phyloP scores from a whole-genome alignment of 2,329 filamentous ascomycete species.

The Aspergillus candidus region DNA sequence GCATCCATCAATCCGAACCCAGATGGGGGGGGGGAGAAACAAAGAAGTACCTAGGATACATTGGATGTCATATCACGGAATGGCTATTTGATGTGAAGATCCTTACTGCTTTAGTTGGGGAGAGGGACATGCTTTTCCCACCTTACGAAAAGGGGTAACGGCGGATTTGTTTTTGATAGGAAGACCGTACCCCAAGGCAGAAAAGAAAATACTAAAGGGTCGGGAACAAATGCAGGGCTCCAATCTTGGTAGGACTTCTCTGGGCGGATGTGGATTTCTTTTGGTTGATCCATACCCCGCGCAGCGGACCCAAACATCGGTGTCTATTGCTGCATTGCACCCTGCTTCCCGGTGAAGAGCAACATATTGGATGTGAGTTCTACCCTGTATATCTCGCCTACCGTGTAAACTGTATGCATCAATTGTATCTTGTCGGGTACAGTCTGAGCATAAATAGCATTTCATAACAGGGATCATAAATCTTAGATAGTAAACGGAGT shows the following conservation, averaged over 20 bases:
- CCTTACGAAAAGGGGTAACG: constrained; percentile 7
- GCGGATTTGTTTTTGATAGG: constrained; percentile 11
- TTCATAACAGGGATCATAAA: too few relatives aligned
- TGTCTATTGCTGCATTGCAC: constrained; percentile 2
- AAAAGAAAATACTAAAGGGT: constrained; percentile 18
- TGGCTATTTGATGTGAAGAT: background rate
- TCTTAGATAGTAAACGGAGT: too few relatives aligned
- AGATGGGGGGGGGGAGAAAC: too few relatives aligned
- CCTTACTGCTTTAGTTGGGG: background rate
- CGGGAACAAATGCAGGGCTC: constrained; percentile 23
- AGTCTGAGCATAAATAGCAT: too few relatives aligned
- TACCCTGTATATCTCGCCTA: background rate
- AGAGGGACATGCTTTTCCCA: background rate
- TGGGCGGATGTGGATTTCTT: constrained; percentile 8
- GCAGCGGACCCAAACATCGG: constrained; percentile 19
- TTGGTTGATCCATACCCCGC: constrained; percentile 20
- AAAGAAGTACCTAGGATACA: too few relatives aligned
- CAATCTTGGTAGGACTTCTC: constrained; percentile 22
- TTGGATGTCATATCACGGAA: background rate
- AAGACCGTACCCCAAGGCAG: constrained; percentile 6
- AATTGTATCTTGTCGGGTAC: background rate
- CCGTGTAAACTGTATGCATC: background rate
- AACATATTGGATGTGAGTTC: background rate
- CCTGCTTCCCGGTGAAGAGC: constrained; percentile 20
- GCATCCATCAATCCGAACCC: too few relatives aligned